Base-by-base conservation (phyloP, 1,284 basidiomycete species). In the Trametes versicolor region DNA sequence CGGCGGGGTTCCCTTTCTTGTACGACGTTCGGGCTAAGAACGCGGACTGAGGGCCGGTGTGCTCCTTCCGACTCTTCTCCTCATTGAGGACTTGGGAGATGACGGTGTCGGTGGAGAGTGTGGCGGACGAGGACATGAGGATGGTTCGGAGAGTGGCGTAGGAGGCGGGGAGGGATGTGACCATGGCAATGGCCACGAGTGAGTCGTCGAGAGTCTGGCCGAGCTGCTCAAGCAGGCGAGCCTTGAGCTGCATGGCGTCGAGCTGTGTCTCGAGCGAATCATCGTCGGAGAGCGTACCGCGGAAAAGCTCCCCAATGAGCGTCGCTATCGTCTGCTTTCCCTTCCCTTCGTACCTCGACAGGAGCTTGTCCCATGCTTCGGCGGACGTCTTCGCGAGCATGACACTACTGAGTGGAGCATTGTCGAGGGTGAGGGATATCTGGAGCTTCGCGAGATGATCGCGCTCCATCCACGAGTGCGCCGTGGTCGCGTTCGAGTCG, bases 241-340 rank as follows among this genome's bases (percentile, higher is more conserved):
- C 50, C 54, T 69, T 67, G 58, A 65, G 66, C 2, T 50, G 53
- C 59, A 73, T 68, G 15, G 53, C 34, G 56, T 73, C 70, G 25
- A 73, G 67, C 58, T 73, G 72, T 7, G 64, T 67, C 50, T 63
- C 59, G 47, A 73, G 67, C 0, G 65, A 53, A 25, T 60, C 49
- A 8, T 68, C 58, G 43, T 71, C 63, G 23, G 65, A 68, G 39
- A 72, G 60, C 0, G 66, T 73, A 27, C 62, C 51, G 19, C 63
- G 60, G 66, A 72, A 72, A 39, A 72, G 59, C 39, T 72, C 67
- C 52, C 64, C 54, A n/a, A 73, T 70, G 19, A 73, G 63, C n/a
- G 67, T 67, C 3, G 65, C 68, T 2, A 70, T 57, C 4, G 65
- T 69, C 50, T 73, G 70, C 48, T 72, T 67, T 4, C 69, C 66